Evolutionary conservation across 352 stramenopile species (phyloP).

Genomic region (Globisporangium mamillatum): DNA sequence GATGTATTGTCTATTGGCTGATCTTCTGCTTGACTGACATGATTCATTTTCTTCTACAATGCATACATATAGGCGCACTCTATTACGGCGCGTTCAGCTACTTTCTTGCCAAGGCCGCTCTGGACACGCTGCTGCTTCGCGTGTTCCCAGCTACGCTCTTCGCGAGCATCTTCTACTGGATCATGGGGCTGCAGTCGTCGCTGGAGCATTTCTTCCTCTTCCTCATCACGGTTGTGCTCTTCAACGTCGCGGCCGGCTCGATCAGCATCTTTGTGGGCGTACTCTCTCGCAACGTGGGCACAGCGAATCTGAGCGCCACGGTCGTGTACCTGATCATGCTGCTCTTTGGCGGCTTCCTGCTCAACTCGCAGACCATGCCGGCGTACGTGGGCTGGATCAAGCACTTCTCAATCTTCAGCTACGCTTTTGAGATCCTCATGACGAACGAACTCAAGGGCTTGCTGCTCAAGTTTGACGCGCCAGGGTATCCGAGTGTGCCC

Average conservation of each 20-base stretch:
- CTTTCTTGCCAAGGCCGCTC: slow-evolving; percentile 69
- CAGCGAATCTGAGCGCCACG: slow-evolving; percentile 61
- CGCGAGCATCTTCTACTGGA: slow-evolving; percentile 84
- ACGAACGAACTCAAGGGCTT: slow-evolving; percentile 77
- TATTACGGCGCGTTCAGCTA: slow-evolving; percentile 82
- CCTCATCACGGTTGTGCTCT: slow-evolving; percentile 67
- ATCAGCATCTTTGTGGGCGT: slow-evolving; percentile 77
- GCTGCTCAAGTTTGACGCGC: slow-evolving; percentile 74
- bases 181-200: slow-evolving; percentile 76
- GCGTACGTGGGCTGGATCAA: slow-evolving; percentile 64
- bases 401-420: slow-evolving; percentile 83
- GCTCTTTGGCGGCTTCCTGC: slow-evolving; percentile 85
- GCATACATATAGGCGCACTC: slow-evolving; percentile 32
- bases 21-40: background rate
- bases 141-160: slow-evolving; percentile 74
- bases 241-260: slow-evolving; percentile 73
- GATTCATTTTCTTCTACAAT: background rate
- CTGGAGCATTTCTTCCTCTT: slow-evolving; percentile 65
- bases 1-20: background rate
- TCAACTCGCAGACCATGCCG: slow-evolving; percentile 83
- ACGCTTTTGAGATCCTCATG: slow-evolving; percentile 87
- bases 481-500: slow-evolving; percentile 67
- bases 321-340: slow-evolving; percentile 81
- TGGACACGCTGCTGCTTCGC: slow-evolving; percentile 74
- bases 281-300: slow-evolving; percentile 54